Evolutionary conservation across 805 yeast genomes (phyloP).

Genomic region (Cyberlindnera mrakii): DNA sequence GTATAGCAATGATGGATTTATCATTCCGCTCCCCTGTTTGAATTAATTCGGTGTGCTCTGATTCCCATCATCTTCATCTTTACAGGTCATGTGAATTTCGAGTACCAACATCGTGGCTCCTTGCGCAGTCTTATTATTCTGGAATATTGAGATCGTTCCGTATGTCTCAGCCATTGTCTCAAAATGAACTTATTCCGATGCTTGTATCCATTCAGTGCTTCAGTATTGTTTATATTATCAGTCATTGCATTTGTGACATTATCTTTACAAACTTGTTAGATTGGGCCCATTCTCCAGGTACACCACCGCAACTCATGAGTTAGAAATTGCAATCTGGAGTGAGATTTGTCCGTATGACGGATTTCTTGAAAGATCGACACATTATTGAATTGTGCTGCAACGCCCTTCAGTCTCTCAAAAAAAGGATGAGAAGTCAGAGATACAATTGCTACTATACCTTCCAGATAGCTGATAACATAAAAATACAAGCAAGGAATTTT

Average conservation of each 20-base stretch:
- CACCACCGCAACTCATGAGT: constrained; percentile 21
- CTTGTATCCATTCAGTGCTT: constrained; percentile 76
- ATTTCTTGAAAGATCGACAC: too few species aligned
- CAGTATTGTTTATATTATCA: constrained; percentile 87
- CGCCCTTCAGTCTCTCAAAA: too few species aligned
- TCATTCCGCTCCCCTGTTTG: constrained; percentile 3
- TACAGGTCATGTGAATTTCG: constrained; percentile 85
- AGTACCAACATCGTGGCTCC: constrained; percentile 91
- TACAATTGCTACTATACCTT: too few species aligned
- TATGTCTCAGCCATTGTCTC: constrained; percentile 80
- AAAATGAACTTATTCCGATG: constrained; percentile 96
- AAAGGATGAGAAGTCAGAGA: too few species aligned
- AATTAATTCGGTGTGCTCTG: constrained; percentile 72
- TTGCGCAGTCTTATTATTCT: constrained; percentile 82
- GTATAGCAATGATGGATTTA: too few species aligned
- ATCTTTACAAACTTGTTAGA: constrained; percentile 56
- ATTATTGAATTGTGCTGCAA: too few species aligned
- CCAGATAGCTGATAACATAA: too few species aligned
- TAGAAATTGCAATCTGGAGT: too few species aligned
- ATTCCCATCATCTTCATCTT: constrained; percentile 89
- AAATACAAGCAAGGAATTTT: too few species aligned
- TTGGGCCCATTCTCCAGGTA: constrained; percentile 93
- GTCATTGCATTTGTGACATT: constrained; percentile 62
- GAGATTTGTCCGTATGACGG: too few species aligned
- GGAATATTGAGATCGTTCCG: constrained; percentile 78